Base-by-base conservation (phyloP, 805 yeast species). In the Candida insectorum region DNA sequence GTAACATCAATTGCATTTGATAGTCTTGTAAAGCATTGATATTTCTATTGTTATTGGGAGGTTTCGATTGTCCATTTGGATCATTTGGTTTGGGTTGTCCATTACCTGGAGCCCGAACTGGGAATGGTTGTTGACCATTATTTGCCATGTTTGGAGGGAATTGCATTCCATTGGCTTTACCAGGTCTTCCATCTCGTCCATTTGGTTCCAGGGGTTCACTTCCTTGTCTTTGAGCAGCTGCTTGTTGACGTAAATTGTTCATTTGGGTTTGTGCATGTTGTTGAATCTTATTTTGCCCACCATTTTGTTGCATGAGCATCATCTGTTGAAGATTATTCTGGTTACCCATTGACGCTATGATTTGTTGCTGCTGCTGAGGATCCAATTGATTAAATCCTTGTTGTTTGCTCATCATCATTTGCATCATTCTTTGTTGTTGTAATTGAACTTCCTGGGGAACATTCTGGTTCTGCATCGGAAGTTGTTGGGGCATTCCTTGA, bases 11-110 rank as follows among this genome's bases (percentile, higher is more conserved):
- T 56, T 85, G 91, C 67, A 77, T 79, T 54, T 85, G 94, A 55
- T 86, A 85, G 51, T 85, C 94, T 47, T 81, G 85, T 24, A 85
- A 61, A 1, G 91, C 89, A 48, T 70, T 71, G 37, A 61, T 65
- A 45, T 64, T 64, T 28, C 62, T 49, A 27, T 43, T 49, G 17
- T 44, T 41, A 9, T 24, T 16, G 9, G 37, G 35, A 19, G 26
- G 26, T 28, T 34, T 39, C 14, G 21, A 28, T 18, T 31, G 31
- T 5, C 22, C 22, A 15, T 26, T 26, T n/a, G 30, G 31, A n/a
- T n/a, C n/a, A n/a, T n/a, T n/a, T n/a, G n/a, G n/a, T n/a, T n/a
- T 5, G 38, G 22, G 22, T 7, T 7, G 10, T 8, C 22, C 22
- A 24, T 24, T 24, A 8, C 26, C 26, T 8, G 26, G 14, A 9